phyloP scores from a whole-genome alignment of 176 grass and related monocot species.

The Dendrocalamus sinicus region DNA sequence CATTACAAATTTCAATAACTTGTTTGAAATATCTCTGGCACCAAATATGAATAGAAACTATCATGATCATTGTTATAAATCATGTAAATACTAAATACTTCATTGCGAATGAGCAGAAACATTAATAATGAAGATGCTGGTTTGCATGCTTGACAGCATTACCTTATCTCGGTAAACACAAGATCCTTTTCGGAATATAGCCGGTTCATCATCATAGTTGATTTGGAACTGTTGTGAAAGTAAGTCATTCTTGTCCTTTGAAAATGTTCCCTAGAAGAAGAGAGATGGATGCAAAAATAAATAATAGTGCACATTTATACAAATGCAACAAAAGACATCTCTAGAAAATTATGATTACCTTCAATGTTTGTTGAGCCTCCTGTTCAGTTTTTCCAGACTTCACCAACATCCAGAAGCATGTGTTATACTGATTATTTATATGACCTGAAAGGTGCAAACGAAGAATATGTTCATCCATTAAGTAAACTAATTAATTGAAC shows the following conservation, averaged over 20 bases:
- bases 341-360: slow-evolving; percentile 48
- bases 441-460: slow-evolving; percentile 57
- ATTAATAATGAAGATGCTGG: background rate
- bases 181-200: slow-evolving; percentile 70
- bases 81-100: slow-evolving; percentile 8
- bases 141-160: background rate
- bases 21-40: background rate
- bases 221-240: slow-evolving; percentile 63
- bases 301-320: background rate
- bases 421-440: slow-evolving; percentile 89
- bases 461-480: background rate
- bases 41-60: slow-evolving; percentile 1
- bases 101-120: background rate
- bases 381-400: slow-evolving; percentile 79
- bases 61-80: background rate
- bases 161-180: slow-evolving; percentile 72
- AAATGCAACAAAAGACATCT: slow-evolving; percentile 8
- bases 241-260: slow-evolving; percentile 76
- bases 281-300: background rate
- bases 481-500: background rate
- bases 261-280: slow-evolving; percentile 58
- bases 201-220: slow-evolving; percentile 63
- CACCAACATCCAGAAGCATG: slow-evolving; percentile 79
- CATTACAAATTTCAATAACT: background rate
- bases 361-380: slow-evolving; percentile 63